Evolutionary conservation across 1,139 yeast genomes (phyloP), one percentile per base, ranked within the genome.

Genomic region (Schizosaccharomyces versatilis): DNA sequence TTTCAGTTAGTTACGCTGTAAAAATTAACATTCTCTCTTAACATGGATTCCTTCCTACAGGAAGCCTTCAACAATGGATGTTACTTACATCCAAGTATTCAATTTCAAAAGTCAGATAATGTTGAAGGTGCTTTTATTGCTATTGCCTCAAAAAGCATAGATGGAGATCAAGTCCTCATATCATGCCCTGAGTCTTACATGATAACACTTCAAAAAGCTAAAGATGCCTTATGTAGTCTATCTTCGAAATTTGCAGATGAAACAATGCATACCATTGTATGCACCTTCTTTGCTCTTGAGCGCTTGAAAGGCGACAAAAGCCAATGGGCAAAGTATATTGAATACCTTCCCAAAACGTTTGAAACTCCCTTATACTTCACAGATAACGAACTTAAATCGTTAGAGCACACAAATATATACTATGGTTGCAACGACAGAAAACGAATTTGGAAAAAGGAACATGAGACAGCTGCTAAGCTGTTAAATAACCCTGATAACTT

Each of bases 311-410:
- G 32, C 7, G 36, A 54, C 7, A 7, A 51, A 6, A 38, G 51
- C 8, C 49, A 54, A 15, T 67, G 67, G 67, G 51, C 52, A 6
- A 76, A 80, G 0, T 86, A 84, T 62, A 63, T 84, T 40, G 65
- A 70, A 36, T 64, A 74, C n/a, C 70, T 85, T 36, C 94, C 95
- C 0, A 59, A 64, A 1, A 69, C 75, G 12, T 71, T 77, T 36
- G 72, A 73, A 41, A 72, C 80, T 6, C 93, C 94, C 1, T 74
- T 77, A 55, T 76, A 76, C 57, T 84, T 88, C 84, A 66, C 68
- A 14, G 65, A 72, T 0, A 67, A 68, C 6, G 82, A 81, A 52
- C 69, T 75, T 58, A 65, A 67, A 1, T 66, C 72, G 55, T 65
- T 85, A 7, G 69, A 72, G 52, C 93, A 88, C 0, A 80, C 94